Base-by-base conservation (phyloP, 1,139 yeast species). In the Magnusiomyces fungicola region DNA sequence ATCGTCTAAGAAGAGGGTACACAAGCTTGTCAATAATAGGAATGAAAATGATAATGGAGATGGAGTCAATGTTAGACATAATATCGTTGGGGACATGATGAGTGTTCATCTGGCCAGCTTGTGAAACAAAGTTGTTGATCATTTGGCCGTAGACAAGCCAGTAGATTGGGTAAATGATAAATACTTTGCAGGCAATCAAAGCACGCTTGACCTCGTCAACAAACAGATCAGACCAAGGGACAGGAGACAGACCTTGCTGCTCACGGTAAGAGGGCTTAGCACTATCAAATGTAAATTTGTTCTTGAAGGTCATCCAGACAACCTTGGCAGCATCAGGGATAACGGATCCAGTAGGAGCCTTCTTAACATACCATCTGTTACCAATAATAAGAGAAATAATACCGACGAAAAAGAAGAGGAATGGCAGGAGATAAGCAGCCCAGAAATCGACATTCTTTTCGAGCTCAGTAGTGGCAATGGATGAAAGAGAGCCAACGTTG, bases 401-500 rank as follows among this genome's bases (percentile, higher is more conserved):
- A 24, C 81, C 88, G 53, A 83, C 62, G 61, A 78, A 77, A 74
- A 83, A 82, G 56, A 66, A 64, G 60, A 80, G 75, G 64, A 81
- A 78, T 21, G 89, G 88, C 54, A 83, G 70, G 57, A 81, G 69
- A 68, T 73, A 85, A 1, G 90, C 92, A 38, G 81, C 75, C 90
- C 90, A 85, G 69, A 78, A 85, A 43, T 90, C 94, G 55, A 81
- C 73, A 55, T 77, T 67, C 63, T 81, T 73, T 58, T 83, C 92
- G 60, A 80, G 68, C 61, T 83, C 81, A 5, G 92, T 80, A 24
- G 95, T 83, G 41, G 90, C 89, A 55, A 87, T 74, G 53, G 85
- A 83, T 53, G 86, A 76, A 58, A 87, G 75, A 9, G 94, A 81
- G 49, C 96, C 96, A 57, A 84, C 69, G 64, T 88, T 88, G 64